phyloP scores from a whole-genome alignment of 108 stramenopile genomes.

The Conticribra weissflogii region DNA sequence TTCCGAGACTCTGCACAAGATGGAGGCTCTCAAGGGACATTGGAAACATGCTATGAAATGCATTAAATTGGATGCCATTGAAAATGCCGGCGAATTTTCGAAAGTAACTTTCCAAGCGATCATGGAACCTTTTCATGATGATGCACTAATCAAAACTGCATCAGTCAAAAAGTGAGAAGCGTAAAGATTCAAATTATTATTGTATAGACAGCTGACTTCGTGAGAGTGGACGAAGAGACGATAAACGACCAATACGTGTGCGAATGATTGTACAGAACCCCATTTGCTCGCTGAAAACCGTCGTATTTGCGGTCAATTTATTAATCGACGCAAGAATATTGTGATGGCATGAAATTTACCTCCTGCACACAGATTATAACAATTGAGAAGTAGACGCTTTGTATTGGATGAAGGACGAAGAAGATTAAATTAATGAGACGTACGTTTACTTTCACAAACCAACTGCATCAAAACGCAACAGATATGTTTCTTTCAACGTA shows the following conservation, averaged over 20 bases:
- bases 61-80: slow-evolving; percentile 1
- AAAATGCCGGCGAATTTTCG: background rate
- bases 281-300: no score
- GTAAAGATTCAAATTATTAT: background rate
- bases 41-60: slow-evolving; percentile 10
- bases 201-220: background rate
- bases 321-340: no score
- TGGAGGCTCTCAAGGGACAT: background rate
- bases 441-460: background rate
- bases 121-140: slow-evolving; percentile 21
- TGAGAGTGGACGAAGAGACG: no score
- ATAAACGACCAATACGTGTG: no score
- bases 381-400: background rate
- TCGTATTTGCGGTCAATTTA: no score
- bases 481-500: background rate
- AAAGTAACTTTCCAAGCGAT: slow-evolving; percentile 1
- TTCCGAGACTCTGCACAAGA: slow-evolving; percentile 8
- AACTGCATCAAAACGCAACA: background rate
- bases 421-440: background rate
- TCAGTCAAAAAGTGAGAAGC: background rate
- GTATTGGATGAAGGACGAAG: background rate
- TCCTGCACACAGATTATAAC: no score
- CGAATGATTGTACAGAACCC: no score
- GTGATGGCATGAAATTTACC: no score
- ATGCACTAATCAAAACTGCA: slow-evolving; percentile 9